Base-by-base conservation (phyloP, 108 stramenopile species). In the Stephanodiscus triporus region DNA sequence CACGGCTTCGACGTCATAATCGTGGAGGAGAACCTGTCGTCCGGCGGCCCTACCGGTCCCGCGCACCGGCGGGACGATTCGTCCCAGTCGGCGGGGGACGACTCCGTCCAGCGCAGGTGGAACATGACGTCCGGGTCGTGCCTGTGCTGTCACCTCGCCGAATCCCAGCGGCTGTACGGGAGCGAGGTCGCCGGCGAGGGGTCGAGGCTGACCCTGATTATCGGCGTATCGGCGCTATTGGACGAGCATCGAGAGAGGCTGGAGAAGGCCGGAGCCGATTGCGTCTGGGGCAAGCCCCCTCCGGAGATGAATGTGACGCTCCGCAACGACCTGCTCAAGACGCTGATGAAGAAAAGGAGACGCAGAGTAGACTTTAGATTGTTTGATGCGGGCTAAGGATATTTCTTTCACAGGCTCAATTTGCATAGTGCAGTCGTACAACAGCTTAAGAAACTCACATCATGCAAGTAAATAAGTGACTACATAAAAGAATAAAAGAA, bases 221-320 rank as follows among this genome's bases (percentile, higher is more conserved):
- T 90, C 72, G 89, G 89, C n/a, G 84, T 86, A 0, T 84, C 86
- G 17, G 78, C 86, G 20, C 67, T 75, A 17, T 63, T 83, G 24
- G 48, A 73, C 17, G 63, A 77, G 17, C 81, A 88, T 70, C 51
- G 66, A 53, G 72, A 69, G 14, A 51, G 49, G 36, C 50, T 90
- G 16, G 53, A 54, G 32, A 48, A 72, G 54, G 77, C 80, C 36
- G 87, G 87, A 27, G 81, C 87, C n/a, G 89, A 90, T 66, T 53
- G 86, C 62, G 61, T 88, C 11, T 90, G 87, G 85, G 84, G 85
- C 20, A 90, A 88, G 51, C 89, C 89, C 5, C 87, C 87, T 27
- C 89, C 89, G 10, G 63, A 72, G 17, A 84, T 90, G 63, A 78
- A 84, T 55, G 61, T 36, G 14, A 43, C 66, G 17, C 76, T 88